Base-by-base conservation (phyloP, 352 stramenopile species). In the Pythium dissimile region DNA sequence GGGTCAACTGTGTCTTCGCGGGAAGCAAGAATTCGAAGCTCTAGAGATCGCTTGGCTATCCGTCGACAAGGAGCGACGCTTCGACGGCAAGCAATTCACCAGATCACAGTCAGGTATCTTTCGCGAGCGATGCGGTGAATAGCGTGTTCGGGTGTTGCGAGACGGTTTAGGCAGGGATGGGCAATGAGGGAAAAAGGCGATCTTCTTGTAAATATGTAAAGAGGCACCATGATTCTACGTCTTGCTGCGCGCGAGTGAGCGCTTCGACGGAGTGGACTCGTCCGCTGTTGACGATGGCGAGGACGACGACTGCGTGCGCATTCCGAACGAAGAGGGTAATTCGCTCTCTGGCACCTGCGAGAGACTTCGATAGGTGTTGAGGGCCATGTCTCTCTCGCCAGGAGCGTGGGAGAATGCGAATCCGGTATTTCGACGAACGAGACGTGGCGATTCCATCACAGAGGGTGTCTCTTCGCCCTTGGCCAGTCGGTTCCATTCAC, bases 401-500 rank as follows among this genome's bases (percentile, higher is more conserved):
- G 85, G 75, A 35, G 55, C 87, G 46, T 93, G 75, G 34, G 86
- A 95, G 66, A 94, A 95, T 3, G 86, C 86, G 67, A 95, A 95
- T 30, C 86, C 86, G 13, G 86, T 93, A 52, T 91, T 90, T 37
- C 75, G 77, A n/a, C 86, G 86, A 42, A 95, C 79, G 16, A 95
- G 75, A 0, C 85, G 75, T 2, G 85, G 83, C 1, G 81, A 88
- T 16, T 93, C 76, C 59, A 83, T 55, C 11, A 77, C 53, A 31
- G 79, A 63, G 1, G 73, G 71, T 0, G 77, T 66, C 28, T 92
- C 81, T 55, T 91, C 80, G 18, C 72, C 67, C 65, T 92, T 92
- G n/a, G 82, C 78, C 62, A 94, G 34, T 35, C 81, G 81, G 62
- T 95, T 95, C 86, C 86, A 95, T 64, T 95, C 86, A 18, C 86